Percentiles rank a stretch among this genome's conserved stretches.
phyloP scores from a whole-genome alignment of 805 yeast species.

The Groenewaldozyma salmanticensis region DNA sequence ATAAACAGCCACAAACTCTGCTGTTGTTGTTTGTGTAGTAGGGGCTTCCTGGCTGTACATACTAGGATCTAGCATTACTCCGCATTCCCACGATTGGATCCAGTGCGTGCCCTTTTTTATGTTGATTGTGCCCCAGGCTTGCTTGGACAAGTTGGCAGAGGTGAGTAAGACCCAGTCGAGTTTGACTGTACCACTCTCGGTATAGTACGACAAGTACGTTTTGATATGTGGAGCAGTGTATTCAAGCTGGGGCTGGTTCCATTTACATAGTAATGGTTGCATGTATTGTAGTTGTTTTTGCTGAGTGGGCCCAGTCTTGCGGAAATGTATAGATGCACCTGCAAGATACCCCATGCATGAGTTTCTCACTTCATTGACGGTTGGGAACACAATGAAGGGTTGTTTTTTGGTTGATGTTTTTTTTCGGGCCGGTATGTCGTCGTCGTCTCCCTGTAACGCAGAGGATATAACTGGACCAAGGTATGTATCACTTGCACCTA shows the following conservation, averaged over 20 bases:
- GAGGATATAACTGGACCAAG: slow-evolving; percentile 12
- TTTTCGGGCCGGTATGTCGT: slow-evolving; percentile 13
- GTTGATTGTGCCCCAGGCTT: slow-evolving; percentile 65
- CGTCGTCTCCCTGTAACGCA: slow-evolving; percentile 12
- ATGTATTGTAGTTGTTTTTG: slow-evolving; percentile 35
- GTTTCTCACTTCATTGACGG: slow-evolving; percentile 30
- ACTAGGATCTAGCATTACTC: slow-evolving; percentile 37
- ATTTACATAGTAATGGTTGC: slow-evolving; percentile 34
- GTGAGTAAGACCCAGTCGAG: slow-evolving; percentile 65
- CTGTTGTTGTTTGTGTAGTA: background rate
- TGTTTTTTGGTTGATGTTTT: background rate
- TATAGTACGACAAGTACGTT: slow-evolving; percentile 34
- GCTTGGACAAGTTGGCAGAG: slow-evolving; percentile 63
- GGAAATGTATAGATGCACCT: slow-evolving; percentile 44
- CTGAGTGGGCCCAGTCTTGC: slow-evolving; percentile 22
- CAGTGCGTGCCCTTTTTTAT: slow-evolving; percentile 17
- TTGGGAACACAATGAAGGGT: slow-evolving; percentile 34
- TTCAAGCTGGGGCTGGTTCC: slow-evolving; percentile 30
- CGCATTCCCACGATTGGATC: slow-evolving; percentile 43
- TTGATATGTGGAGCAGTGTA: slow-evolving; percentile 58
- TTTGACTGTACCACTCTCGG: slow-evolving; percentile 16
- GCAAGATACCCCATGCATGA: slow-evolving; percentile 38
- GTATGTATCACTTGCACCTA: slow-evolving; percentile 17
- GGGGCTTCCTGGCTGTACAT: slow-evolving; percentile 12
- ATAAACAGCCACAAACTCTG: slow-evolving; percentile 35